Conservation (phyloP, 139 green algal genomes). For the Chlamydomonas schloesseri region DNA sequence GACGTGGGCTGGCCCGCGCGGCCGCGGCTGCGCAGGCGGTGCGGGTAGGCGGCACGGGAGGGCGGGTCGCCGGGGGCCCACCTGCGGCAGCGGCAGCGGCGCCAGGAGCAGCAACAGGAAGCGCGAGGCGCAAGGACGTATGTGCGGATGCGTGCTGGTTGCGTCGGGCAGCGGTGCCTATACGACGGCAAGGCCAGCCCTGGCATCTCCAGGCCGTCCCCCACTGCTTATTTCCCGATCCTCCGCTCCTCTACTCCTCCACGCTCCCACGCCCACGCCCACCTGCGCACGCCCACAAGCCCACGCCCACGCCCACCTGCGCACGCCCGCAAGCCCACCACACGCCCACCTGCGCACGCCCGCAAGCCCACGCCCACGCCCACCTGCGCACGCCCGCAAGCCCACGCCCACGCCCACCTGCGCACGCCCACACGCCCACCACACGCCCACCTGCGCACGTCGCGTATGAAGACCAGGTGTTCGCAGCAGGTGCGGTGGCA, state of each 20-base stretch:
- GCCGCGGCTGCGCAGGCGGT: slow-evolving; percentile 12
- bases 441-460: slow-evolving; percentile 8
- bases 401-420: not conserved
- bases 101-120: too few species aligned
- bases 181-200: too few species aligned
- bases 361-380: too few species aligned
- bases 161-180: too few species aligned
- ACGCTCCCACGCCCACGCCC: too few species aligned
- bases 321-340: not conserved
- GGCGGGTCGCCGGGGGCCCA: slow-evolving; percentile 57
- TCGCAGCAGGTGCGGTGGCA: slow-evolving; percentile 80
- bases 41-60: slow-evolving; percentile 23
- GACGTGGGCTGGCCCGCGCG: not conserved
- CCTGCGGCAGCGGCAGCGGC: not conserved
- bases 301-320: too few species aligned
- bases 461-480: slow-evolving; percentile 69
- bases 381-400: slow-evolving; percentile 1
- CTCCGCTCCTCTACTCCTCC: not conserved
- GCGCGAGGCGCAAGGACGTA: not conserved
- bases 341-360: too few species aligned
- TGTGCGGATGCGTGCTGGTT: not conserved
- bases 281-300: too few species aligned
- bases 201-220: too few species aligned
- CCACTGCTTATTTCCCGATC: not conserved
- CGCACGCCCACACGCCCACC: too few species aligned